Base-by-base conservation (phyloP, 1,139 yeast genomes). In the Yamadazyma siamensis region DNA sequence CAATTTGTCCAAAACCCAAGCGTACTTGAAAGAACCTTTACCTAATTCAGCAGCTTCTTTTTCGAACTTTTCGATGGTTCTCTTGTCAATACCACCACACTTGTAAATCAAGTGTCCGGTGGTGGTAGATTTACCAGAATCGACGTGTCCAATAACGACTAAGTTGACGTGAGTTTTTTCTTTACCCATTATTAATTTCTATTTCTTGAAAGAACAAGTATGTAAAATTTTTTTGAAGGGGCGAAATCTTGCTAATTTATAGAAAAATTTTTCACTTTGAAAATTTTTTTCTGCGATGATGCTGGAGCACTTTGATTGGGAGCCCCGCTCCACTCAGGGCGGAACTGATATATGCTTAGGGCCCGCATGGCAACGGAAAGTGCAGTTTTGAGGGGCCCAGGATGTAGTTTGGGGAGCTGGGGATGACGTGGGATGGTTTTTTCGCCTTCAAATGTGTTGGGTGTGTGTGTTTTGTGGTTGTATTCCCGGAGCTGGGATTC, bases 111-210 rank as follows among this genome's bases (percentile, higher is more conserved):
- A 25, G 27, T 25, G 27, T 17, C 27, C 27, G 27, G 27, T 25
- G 52, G 95, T 87, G 76, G 87, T 87, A 77, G 56, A 52, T 36
- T 45, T 44, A 46, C 95, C 95, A 56, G 96, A 87, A 77, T 87
- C 96, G 95, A 87, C 96, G 94, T 88, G 97, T 74, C 97, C 97
- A 71, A 89, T 89, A 69, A 89, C 97, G 73, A 89, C 97, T 75
- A 89, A 91, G 95, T 89, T 89, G 75, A 89, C 84, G 86, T 89
- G 97, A 74, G 78, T 65, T 84, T 87, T 88, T 65, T 82, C 95
- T 74, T 86, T 86, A 80, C 95, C 91, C 89, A 57, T 57, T 27
- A 26, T 38, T 17, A 18, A 36, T 22, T 9, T 14, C 7, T 25
- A 27, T 12, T 22, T 28, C 17, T n/a, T 16, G 29, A 34, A 26